These are phyloP conservation scores for Cutaneotrichosporon sp. DNA, from an alignment of 1,284 basidiomycete genomes.

Conservation along the genomic window DNA sequence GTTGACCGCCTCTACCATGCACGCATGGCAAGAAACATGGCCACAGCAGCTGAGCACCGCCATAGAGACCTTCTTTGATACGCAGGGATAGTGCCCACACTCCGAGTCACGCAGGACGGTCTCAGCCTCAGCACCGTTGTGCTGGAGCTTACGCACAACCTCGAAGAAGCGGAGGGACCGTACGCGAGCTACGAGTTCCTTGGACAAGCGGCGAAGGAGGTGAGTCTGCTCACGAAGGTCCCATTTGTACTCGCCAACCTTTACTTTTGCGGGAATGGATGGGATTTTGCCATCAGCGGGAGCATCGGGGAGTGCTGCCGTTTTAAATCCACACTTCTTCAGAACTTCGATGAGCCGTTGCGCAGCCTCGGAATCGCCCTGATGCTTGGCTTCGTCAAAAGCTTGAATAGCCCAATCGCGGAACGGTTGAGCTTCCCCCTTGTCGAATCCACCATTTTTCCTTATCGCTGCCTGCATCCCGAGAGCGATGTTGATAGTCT, in stretches of 20 bases:
- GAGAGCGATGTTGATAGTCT: conserved; percentile 62
- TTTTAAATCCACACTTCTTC: conserved; percentile 43
- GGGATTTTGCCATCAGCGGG: conserved; percentile 42
- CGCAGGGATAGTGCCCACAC: conserved; percentile 49
- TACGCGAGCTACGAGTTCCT: conserved; percentile 81
- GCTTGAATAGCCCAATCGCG: conserved; percentile 34
- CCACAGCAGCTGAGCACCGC: conserved; percentile 85
- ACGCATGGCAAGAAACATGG: conserved; percentile 72
- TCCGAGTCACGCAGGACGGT: conserved; percentile 26
- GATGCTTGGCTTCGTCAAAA: conserved; percentile 53
- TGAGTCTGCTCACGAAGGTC: conserved; percentile 80
- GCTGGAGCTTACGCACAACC: conserved; percentile 80
- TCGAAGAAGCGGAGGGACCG: conserved; percentile 86
- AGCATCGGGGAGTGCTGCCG: conserved; percentile 22
- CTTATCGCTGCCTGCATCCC: conserved; percentile 46
- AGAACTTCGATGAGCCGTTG: conserved; percentile 44
- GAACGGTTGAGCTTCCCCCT: conserved; percentile 35
- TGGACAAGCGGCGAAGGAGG: conserved; percentile 71
- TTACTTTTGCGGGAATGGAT: conserved; percentile 25
- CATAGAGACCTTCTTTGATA: conserved; percentile 57
- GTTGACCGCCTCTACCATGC: conserved; percentile 66
- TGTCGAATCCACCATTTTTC: conserved; percentile 25
- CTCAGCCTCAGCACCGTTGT: conserved; percentile 56
- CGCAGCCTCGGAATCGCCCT: conserved; percentile 55
- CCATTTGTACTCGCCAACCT: conserved; percentile 61